These are phyloP conservation scores for Solanum etuberosum DNA, from an alignment of 257 asterid species.

Conservation along the genomic window DNA sequence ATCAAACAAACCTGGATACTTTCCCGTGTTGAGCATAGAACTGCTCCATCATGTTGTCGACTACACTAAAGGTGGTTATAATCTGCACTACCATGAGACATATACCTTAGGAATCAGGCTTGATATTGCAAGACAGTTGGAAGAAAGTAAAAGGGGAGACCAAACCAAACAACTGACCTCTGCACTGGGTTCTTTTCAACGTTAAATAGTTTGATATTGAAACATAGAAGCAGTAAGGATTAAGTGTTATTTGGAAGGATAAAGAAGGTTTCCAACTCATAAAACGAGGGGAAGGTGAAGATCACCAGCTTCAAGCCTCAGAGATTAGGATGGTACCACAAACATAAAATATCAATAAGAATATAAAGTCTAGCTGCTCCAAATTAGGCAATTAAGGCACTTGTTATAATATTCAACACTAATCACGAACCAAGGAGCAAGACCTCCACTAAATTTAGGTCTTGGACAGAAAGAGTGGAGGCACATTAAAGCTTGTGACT, in stretches of 20 bases:
- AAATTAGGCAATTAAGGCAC: not conserved
- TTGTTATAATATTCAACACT: not conserved
- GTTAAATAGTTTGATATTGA: not conserved
- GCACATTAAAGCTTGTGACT: not conserved
- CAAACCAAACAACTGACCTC: not conserved
- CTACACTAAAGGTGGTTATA: conserved; percentile 79
- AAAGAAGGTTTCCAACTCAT: not conserved
- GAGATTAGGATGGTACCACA: not conserved
- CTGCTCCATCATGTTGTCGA: conserved; percentile 86
- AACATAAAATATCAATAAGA: not conserved
- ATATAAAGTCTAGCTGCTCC: not conserved
- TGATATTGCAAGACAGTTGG: not conserved
- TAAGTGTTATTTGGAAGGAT: not conserved
- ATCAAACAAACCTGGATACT: conserved; percentile 43
- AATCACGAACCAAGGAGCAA: not conserved
- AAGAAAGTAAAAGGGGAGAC: not conserved
- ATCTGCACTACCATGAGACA: conserved; percentile 38
- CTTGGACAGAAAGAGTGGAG: not conserved
- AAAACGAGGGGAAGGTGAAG: not conserved
- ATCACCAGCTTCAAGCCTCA: not conserved
- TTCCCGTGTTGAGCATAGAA: conserved; percentile 58
- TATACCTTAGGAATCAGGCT: not conserved
- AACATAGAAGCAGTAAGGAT: not conserved
- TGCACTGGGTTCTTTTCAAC: not conserved
- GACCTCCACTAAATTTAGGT: not conserved